Percentiles rank a stretch among this genome's conserved stretches.
Conservation (phyloP, 371 early-diverging fungal genomes). For the Amoeboaphelidium protococcarum region DNA sequence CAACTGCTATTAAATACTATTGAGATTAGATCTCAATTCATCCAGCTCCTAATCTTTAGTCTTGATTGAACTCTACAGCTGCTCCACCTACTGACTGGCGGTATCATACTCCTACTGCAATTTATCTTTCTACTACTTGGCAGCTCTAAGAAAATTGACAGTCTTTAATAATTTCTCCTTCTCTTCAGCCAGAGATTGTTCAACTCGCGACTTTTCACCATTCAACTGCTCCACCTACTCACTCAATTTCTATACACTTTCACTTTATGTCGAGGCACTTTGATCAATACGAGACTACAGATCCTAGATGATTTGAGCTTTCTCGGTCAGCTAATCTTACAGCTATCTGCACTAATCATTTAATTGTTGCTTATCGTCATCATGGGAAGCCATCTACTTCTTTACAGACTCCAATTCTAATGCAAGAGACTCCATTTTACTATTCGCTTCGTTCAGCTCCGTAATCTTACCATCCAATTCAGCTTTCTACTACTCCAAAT, state of each 20-base stretch:
- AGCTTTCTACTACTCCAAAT: background rate
- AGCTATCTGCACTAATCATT: background rate
- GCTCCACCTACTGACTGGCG: too few relatives aligned
- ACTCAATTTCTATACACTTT: background rate
- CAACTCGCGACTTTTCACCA: background rate
- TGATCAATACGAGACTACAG: background rate
- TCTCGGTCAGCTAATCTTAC: background rate
- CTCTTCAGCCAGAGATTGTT: background rate
- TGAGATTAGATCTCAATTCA: too few relatives aligned
- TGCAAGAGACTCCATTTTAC: background rate
- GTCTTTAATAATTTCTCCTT: background rate
- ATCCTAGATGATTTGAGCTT: background rate
- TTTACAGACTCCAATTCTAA: background rate
- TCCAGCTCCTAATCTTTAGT: too few relatives aligned
- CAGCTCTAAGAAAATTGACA: background rate
- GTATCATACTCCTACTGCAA: background rate
- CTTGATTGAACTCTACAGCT: too few relatives aligned
- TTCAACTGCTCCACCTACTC: background rate
- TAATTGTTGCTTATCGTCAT: background rate
- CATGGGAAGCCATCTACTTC: background rate
- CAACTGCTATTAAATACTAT: too few relatives aligned
- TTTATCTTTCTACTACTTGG: background rate
- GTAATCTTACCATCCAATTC: background rate
- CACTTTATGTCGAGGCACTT: background rate
- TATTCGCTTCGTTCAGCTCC: background rate